Evolutionary conservation across 2,329 filamentous ascomycete species (phyloP), one percentile per base, ranked within the genome.

Genomic region (Phyllosticta capitalensis): DNA sequence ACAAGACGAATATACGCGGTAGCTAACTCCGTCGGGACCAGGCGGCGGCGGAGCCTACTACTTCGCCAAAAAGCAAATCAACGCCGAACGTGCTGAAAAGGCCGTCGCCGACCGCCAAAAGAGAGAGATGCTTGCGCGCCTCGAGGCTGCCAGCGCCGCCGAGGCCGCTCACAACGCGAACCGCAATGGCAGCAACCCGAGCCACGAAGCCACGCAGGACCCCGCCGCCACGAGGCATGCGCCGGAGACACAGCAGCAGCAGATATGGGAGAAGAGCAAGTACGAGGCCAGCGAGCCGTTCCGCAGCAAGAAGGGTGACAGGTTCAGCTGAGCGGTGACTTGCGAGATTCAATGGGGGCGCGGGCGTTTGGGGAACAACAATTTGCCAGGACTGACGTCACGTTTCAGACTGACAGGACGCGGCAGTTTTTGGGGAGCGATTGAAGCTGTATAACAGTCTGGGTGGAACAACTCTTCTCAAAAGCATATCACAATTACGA

Each of bases 21-120:
- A 26, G 14, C 59, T 61, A 22, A 57, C 54, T 12, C n/a, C 38
- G 20, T 67, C 56, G 58, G 54, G 52, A 56, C 22, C 69, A 91
- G 90, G 92, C 65, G 94, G 92, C 70, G 94, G 85, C 65, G 89
- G 87, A 64, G 91, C 92, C 68, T 99, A 97, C 80, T 91, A 89
- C 79, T 96, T 96, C 72, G 94, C 94, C 64, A 99, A 99, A 81
- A 83, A 84, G 70, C 87, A 86, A 73, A 95, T 99, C 81, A 96
- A 96, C 72, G 89, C 89, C 66, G 91, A 96, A 75, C 89, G 92
- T 64, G 85, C 88, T 62, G 81, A 83, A 66, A 86, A 87, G 76
- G 86, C 71, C 81, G 76, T 81, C 81, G 67, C 67, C 59, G 71
- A 71, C 61, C 68, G 64, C 55, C 64, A 65, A 57, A 72, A 71